phyloP scores from a whole-genome alignment of 1,284 basidiomycete genomes.

The Anthracocystis panici-leucophaei region DNA sequence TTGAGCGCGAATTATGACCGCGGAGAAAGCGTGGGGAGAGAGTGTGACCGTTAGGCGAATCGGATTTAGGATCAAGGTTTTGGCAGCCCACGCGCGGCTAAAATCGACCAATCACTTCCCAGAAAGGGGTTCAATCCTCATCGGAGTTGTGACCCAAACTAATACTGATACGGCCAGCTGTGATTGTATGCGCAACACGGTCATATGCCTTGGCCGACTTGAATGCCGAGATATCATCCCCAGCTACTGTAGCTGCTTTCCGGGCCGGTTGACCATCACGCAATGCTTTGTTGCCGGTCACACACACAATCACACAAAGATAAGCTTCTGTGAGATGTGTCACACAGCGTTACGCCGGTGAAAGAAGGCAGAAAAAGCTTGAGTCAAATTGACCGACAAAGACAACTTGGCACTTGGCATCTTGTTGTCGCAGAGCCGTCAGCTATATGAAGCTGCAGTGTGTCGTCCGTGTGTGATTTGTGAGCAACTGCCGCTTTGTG shows the following conservation, averaged over 20 bases:
- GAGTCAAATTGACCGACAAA: conserved; percentile 9
- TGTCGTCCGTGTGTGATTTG: neutral
- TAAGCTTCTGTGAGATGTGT: conserved; percentile 6
- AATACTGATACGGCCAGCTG: neutral
- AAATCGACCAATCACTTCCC: neutral
- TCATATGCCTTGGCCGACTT: conserved; percentile 8
- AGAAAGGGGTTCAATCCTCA: neutral
- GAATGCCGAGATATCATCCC: conserved; percentile 4
- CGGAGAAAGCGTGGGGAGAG: conserved; percentile 3
- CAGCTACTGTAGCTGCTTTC: neutral
- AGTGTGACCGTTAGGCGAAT: neutral
- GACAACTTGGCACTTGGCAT: conserved; percentile 1
- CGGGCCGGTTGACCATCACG: neutral
- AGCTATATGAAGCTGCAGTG: conserved; percentile 8
- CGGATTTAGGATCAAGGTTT: conserved; percentile 6
- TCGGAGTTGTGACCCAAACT: conserved; percentile 11
- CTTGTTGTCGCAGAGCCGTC: neutral
- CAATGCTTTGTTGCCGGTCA: neutral
- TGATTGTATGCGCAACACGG: neutral
- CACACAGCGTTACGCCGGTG: neutral
- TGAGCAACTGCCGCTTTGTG: neutral
- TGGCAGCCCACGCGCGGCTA: neutral
- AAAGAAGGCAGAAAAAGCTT: neutral
- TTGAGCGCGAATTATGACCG: neutral
- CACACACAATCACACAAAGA: neutral